phyloP scores from a whole-genome alignment of 768 basidiomycete genomes.

The Peribolospora baueri region DNA sequence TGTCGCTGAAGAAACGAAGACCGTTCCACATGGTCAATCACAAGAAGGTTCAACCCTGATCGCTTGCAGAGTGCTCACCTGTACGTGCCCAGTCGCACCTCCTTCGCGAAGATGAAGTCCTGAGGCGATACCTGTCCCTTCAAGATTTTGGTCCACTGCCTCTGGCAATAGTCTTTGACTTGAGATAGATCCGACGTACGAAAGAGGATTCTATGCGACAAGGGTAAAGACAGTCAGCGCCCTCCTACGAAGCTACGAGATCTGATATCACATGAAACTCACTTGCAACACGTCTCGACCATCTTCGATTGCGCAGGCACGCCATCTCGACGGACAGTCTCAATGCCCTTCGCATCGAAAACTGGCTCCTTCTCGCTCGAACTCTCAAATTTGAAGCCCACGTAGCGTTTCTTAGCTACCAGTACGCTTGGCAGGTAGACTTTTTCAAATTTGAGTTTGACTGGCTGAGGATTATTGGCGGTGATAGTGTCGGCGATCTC shows the following conservation, averaged over 20 bases:
- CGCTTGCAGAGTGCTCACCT: slow-evolving; percentile 29
- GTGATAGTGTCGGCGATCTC: slow-evolving; percentile 81
- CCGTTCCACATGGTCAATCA: background rate
- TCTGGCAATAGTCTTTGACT: slow-evolving; percentile 67
- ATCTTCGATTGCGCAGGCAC: slow-evolving; percentile 78
- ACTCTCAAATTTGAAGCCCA: slow-evolving; percentile 82
- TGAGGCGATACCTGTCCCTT: slow-evolving; percentile 60
- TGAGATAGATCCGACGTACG: slow-evolving; percentile 65
- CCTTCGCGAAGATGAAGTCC: slow-evolving; percentile 85
- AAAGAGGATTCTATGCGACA: slow-evolving; percentile 47
- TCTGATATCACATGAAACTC: slow-evolving; percentile 8
- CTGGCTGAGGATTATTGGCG: slow-evolving; percentile 56
- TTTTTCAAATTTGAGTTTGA: slow-evolving; percentile 98
- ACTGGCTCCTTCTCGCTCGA: slow-evolving; percentile 49
- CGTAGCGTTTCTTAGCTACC: slow-evolving; percentile 96
- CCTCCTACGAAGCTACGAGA: background rate
- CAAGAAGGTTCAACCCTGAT: background rate
- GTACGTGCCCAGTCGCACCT: slow-evolving; percentile 54
- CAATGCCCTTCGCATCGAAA: slow-evolving; percentile 80
- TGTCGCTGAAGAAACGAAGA: slow-evolving; percentile 33
- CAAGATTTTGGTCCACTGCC: slow-evolving; percentile 60
- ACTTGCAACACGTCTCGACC: slow-evolving; percentile 76
- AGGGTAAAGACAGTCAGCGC: background rate
- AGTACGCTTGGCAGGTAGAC: slow-evolving; percentile 84
- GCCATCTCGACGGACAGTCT: slow-evolving; percentile 82